These are phyloP conservation scores for Fusarium tjaetaba DNA, from an alignment of 2,329 filamentous ascomycete genomes.

Conservation along the genomic window DNA sequence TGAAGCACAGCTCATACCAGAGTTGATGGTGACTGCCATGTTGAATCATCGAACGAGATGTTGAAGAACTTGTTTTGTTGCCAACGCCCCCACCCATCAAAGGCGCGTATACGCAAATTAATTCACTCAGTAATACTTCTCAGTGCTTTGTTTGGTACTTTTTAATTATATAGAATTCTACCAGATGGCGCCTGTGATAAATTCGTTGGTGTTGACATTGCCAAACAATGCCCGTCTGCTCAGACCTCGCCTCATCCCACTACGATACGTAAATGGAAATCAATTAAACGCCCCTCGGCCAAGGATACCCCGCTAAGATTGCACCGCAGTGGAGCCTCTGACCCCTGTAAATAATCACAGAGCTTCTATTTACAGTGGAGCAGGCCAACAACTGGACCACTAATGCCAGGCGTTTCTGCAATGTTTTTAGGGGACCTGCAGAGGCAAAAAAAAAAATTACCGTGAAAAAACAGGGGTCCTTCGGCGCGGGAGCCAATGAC, in stretches of 20 bases:
- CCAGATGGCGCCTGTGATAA: not conserved
- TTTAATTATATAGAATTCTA: not conserved
- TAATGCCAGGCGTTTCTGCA: constrained; percentile 24
- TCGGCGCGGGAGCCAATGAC: constrained; percentile 42
- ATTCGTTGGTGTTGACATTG: constrained; percentile 3
- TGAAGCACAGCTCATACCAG: not conserved
- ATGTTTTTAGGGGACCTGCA: constrained; percentile 23
- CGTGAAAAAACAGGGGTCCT: constrained; percentile 35
- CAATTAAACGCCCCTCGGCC: constrained; percentile 29
- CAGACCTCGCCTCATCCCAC: not conserved
- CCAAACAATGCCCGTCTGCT: not conserved
- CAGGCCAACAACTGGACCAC: constrained; percentile 20
- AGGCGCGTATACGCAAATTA: not conserved
- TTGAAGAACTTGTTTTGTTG: not conserved
- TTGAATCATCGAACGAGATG: not conserved
- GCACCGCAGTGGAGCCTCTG: not conserved
- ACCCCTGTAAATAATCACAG: constrained; percentile 31
- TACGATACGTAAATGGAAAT: not conserved
- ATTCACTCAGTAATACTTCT: not conserved
- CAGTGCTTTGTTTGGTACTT: not conserved
- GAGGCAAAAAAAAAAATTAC: constrained; percentile 24
- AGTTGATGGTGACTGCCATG: constrained; percentile 6
- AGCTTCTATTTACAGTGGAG: constrained; percentile 32
- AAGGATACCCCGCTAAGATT: constrained; percentile 34
- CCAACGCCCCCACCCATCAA: not conserved